Evolutionary conservation across 305 asterid genomes (phyloP).

Genomic region (Solanum hybrid): DNA sequence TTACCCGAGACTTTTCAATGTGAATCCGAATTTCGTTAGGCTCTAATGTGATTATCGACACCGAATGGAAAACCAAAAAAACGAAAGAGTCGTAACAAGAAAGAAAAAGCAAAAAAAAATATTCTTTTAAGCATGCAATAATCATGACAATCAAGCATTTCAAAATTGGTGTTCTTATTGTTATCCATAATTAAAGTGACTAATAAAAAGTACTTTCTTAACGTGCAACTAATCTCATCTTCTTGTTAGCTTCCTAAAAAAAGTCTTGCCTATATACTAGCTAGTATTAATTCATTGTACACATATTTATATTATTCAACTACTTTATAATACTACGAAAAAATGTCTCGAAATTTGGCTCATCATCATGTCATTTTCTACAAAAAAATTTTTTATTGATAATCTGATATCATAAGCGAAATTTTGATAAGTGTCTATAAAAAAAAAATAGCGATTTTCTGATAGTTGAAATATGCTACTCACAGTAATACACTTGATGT

Average conservation of each 20-base stretch:
- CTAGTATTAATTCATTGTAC: neutral
- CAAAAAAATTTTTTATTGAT: too few species aligned
- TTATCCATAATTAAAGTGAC: neutral
- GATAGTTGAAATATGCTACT: neutral
- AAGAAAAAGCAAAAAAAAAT: neutral
- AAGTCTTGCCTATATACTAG: neutral
- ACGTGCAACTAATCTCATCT: neutral
- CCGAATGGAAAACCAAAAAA: neutral
- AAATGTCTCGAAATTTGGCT: neutral
- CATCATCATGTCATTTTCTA: neutral
- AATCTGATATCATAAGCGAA: neutral
- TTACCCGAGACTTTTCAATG: too few species aligned
- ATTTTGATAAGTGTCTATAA: neutral
- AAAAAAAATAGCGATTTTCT: neutral
- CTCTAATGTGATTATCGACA: too few species aligned
- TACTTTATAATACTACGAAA: neutral
- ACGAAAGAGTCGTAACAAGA: neutral
- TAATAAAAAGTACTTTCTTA: neutral
- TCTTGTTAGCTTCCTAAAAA: neutral
- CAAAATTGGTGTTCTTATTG: neutral
- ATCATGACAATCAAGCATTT: neutral
- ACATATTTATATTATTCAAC: neutral
- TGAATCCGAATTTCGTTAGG: too few species aligned
- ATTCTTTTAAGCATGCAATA: neutral
- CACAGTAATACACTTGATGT: fast-evolving